Evolutionary conservation across 352 stramenopile species (phyloP).

Genomic region (Phytophthora pisi): DNA sequence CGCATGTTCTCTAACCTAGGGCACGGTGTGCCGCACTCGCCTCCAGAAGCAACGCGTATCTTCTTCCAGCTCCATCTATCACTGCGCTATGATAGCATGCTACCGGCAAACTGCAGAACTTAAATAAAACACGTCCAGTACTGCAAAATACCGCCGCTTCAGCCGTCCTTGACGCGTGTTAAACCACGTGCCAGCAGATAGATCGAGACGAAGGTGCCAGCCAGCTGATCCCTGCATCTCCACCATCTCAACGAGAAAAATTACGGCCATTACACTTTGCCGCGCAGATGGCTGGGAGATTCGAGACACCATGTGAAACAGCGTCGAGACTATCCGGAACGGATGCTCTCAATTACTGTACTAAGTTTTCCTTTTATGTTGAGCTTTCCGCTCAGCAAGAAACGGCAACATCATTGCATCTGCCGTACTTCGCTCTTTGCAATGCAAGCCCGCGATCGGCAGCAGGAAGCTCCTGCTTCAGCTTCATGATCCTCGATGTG

Average conservation of each 20-base stretch:
- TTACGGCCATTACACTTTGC: slow-evolving; percentile 9
- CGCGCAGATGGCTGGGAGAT: slow-evolving; percentile 7
- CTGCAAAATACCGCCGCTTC: neutral
- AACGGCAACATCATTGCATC: neutral
- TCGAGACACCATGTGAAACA: slow-evolving; percentile 19
- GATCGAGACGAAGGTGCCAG: slow-evolving; percentile 4
- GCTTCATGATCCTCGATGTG: slow-evolving; percentile 10
- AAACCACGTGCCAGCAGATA: slow-evolving; percentile 12
- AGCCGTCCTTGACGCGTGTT: neutral
- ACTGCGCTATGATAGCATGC: too few species aligned
- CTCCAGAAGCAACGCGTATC: neutral
- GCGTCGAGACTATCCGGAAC: slow-evolving; percentile 8
- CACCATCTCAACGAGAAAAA: slow-evolving; percentile 28
- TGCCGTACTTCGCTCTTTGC: neutral
- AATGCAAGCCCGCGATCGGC: neutral
- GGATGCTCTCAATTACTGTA: neutral
- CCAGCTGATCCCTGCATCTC: slow-evolving; percentile 24
- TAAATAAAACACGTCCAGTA: too few species aligned
- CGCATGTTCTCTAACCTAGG: slow-evolving; percentile 1
- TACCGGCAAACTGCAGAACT: too few species aligned
- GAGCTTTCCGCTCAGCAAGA: neutral
- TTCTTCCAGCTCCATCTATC: too few species aligned
- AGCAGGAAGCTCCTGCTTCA: slow-evolving; percentile 5
- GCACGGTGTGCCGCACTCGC: neutral
- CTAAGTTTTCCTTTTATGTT: neutral